Evolutionary conservation across 441 rosid species (phyloP).

Genomic region (Populus hybrid): DNA sequence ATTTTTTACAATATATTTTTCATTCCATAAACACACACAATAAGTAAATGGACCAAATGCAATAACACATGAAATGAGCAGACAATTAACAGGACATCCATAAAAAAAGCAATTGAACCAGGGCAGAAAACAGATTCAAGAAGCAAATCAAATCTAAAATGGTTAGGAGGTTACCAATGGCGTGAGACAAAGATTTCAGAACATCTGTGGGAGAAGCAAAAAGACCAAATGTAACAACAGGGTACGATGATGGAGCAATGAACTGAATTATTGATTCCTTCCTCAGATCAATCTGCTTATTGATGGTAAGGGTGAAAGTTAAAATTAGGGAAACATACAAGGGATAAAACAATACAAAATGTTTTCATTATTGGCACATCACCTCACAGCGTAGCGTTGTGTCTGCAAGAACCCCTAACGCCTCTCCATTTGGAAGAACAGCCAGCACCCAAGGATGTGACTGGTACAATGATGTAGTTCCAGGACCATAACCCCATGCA

Average conservation of each 20-base stretch:
- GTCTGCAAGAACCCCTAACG: constrained; percentile 93
- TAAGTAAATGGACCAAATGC: background rate
- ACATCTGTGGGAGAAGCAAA: constrained; percentile 74
- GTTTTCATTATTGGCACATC: constrained; percentile 11
- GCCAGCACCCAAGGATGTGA: constrained; percentile 99
- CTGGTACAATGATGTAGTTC: constrained; percentile 89
- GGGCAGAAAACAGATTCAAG: background rate
- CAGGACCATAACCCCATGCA: constrained; percentile 85
- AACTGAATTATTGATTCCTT: constrained; percentile 52
- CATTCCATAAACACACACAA: background rate
- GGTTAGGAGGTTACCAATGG: constrained; percentile 56
- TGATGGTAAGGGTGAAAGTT: constrained; percentile 13
- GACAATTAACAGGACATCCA: background rate
- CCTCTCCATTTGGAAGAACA: constrained; percentile 85
- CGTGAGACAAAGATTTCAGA: constrained; percentile 72
- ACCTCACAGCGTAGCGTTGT: constrained; percentile 92
- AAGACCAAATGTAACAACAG: constrained; percentile 88
- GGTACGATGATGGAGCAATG: constrained; percentile 58
- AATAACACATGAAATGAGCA: background rate
- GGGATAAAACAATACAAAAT: constrained; percentile 3
- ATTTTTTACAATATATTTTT: background rate
- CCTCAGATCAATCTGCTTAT: constrained; percentile 83
- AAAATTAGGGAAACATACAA: constrained; percentile 12
- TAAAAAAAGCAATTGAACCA: constrained; percentile 2
- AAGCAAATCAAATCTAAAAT: constrained; percentile 2